Evolutionary conservation across 495 filamentous ascomycete species (phyloP), one percentile per base, ranked within the genome.

Genomic region (Chaetomium fimeti): DNA sequence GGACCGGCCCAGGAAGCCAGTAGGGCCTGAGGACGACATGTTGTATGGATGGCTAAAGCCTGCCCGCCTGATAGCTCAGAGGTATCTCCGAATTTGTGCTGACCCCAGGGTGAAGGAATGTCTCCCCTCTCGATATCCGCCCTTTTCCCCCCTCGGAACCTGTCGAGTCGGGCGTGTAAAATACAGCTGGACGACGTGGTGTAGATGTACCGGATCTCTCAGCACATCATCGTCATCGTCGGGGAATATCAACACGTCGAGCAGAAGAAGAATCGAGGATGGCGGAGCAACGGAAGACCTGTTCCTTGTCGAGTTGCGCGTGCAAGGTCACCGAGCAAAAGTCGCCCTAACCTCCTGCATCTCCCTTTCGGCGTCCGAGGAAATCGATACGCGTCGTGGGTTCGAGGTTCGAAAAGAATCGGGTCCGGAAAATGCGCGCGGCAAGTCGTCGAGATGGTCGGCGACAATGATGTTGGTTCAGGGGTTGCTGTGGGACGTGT

Each of bases 1-100:
- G 57, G 84, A 85, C 60, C 85, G 83, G 78, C 84, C 83, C 61
- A 87, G 78, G 66, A 87, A 88, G 76, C 83, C 80, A 70, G 77
- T 73, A 24, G 79, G 77, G 29, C 78, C 81, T 53, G 82, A 80
- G 56, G 82, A 83, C 69, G 84, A 77, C 85, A 86, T 83, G 45
- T 63, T 75, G 72, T 11, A 62, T 49, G 72, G 11, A 62, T 49
- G 67, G 47, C 60, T 20, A 57, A 18, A 16, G 27, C 43, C 15
- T 7, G 16, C 42, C 49, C 28, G 0, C 18, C 36, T 25, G 2
- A 13, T 32, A 18, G 24, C 28, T 55, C 22, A 13, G 8, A 15
- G 2, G 18, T 12, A 20, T 36, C 2, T 54, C 15, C 16, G 36
- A 36, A 32, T 47, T 12, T 27, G 18, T 2, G 20, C 25, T 7